A percentile compares a stretch with the other conserved stretches of the same genome.
These are phyloP conservation scores for Pistacia vera DNA, from an alignment of 345 rosid species.

Conservation along the genomic window DNA sequence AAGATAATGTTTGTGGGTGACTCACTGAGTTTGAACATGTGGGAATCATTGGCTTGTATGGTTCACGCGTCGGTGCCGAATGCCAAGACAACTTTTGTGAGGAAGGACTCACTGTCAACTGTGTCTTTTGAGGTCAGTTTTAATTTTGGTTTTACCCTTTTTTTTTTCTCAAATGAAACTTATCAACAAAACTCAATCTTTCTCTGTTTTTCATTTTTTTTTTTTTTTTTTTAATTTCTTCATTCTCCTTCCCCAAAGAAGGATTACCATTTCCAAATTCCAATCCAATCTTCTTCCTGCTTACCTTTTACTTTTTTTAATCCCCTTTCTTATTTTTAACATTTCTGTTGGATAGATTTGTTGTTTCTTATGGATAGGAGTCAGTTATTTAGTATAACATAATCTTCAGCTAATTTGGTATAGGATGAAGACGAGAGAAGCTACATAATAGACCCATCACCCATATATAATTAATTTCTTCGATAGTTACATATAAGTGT, in stretches of 20 bases:
- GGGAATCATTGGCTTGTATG: conserved; percentile 94
- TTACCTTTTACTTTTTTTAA: neutral
- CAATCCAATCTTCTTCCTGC: neutral
- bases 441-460: too few relatives aligned
- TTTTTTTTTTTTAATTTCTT: neutral
- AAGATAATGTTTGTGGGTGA: conserved; percentile 97
- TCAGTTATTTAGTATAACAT: too few relatives aligned
- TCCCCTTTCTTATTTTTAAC: neutral
- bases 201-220: neutral
- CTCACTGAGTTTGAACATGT: conserved; percentile 98
- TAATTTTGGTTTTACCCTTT: neutral
- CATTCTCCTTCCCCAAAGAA: neutral
- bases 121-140: conserved; percentile 67
- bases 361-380: neutral
- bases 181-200: neutral
- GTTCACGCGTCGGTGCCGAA: conserved; percentile 87
- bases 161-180: neutral
- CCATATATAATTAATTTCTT: too few relatives aligned
- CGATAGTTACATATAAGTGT: too few relatives aligned
- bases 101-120: conserved; percentile 53
- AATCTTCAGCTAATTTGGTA: too few relatives aligned
- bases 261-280: too few relatives aligned
- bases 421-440: neutral
- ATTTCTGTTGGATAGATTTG: too few relatives aligned
- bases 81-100: conserved; percentile 49